Evolutionary conservation across 805 yeast species (phyloP).

Genomic region (Wickerhamomyces silvicola): DNA sequence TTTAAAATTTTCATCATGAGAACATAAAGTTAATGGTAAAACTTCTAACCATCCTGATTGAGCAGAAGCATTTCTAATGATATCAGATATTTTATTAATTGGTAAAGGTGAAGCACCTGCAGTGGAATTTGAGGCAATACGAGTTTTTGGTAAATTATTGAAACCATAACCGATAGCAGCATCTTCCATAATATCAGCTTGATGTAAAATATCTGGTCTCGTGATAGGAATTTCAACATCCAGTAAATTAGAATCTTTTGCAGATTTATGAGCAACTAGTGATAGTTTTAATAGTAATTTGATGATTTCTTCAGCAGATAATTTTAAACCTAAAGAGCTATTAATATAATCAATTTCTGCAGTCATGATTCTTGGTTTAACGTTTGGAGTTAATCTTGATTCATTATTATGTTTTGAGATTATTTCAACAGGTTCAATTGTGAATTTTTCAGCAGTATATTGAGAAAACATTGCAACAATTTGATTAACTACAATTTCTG

Average conservation of each 20-base stretch:
- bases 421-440: constrained; percentile 84
- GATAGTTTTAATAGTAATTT: constrained; percentile 76
- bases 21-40: constrained; percentile 89
- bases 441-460: constrained; percentile 75
- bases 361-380: constrained; percentile 57
- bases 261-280: constrained; percentile 52
- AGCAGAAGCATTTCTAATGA: constrained; percentile 82
- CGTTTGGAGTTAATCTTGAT: constrained; percentile 69
- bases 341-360: constrained; percentile 84
- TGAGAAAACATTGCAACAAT: constrained; percentile 93
- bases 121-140: constrained; percentile 70
- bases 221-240: constrained; percentile 76
- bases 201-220: constrained; percentile 92
- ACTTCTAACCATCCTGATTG: constrained; percentile 97
- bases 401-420: constrained; percentile 75
- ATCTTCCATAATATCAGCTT: constrained; percentile 98
- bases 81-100: constrained; percentile 85
- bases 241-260: constrained; percentile 33
- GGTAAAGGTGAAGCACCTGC: constrained; percentile 83
- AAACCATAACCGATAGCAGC: constrained; percentile 96
- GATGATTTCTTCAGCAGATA: constrained; percentile 61
- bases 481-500: constrained; percentile 87
- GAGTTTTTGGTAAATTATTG: constrained; percentile 75
- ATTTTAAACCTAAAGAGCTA: constrained; percentile 83
- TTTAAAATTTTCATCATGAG: constrained; percentile 94